Base-by-base conservation (phyloP, 495 filamentous ascomycete genomes). In the Hypoxylon cercidicola region DNA sequence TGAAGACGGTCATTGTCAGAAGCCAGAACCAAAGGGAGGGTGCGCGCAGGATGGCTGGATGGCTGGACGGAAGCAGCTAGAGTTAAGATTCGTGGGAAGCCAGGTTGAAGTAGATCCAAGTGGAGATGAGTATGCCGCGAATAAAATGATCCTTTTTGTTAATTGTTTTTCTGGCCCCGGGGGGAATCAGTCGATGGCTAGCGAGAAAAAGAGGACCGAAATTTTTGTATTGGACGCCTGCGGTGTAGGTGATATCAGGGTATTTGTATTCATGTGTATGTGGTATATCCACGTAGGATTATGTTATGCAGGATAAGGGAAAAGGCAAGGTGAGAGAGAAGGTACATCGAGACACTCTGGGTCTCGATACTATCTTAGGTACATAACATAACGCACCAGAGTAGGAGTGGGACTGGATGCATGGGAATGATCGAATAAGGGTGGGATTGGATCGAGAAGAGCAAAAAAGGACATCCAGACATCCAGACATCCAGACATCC, bases 1-100 rank as follows among this genome's bases (percentile, higher is more conserved):
- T 65, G 66, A 62, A 68, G 71, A 70, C 54, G 52, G 69, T 74
- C 71, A 74, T 74, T 67, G 71, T 74, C 57, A 70, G 60, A 55
- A 59, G 63, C 56, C 56, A 60, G 34, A 48, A 65, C 50, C 55
- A 47, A 51, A 60, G 34, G 23, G 61, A 52, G 43, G 15, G 39
- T 6, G 18, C 10, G 7, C 35, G 40, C 13, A 37, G 37, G 13
- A 46, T 4, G 23, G 28, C 21, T 23, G 20, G 37, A 48, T 43
- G 34, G 55, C 40, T 45, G 40, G 64, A 62, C 53, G 59, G 55
- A 68, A 63, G 50, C 44, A 64, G 60, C 65, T 68, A 68, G 65
- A 68, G 60, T 60, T 68, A 64, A 64, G 65, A 68, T 60, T 68
- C 60, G 65, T 59, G 43, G 60, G 59, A 59, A 63, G 59, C 55